phyloP scores from a whole-genome alignment of 2,329 filamentous ascomycete genomes.

The Fusarium ramigenum region DNA sequence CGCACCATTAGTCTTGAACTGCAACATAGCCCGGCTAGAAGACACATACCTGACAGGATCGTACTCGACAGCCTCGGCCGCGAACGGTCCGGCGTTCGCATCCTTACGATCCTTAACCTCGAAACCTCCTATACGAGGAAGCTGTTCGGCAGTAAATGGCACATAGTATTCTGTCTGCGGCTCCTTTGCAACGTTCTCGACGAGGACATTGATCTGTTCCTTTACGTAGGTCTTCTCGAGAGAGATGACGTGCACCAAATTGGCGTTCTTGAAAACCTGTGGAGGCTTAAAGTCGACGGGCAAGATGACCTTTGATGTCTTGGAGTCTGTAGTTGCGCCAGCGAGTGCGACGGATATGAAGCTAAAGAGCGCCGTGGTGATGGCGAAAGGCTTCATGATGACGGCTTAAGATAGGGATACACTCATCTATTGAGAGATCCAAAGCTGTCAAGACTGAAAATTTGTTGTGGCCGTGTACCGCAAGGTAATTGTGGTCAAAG shows the following conservation, averaged over 20 bases:
- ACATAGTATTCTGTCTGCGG: slow-evolving; percentile 92
- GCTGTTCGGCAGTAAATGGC: slow-evolving; percentile 80
- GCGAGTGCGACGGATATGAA: slow-evolving; percentile 61
- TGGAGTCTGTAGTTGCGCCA: slow-evolving; percentile 49
- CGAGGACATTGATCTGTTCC: slow-evolving; percentile 91
- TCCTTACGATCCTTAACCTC: slow-evolving; percentile 95
- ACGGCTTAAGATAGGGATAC: slow-evolving; percentile 36
- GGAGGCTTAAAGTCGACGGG: slow-evolving; percentile 81
- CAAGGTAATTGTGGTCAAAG: slow-evolving; percentile 14
- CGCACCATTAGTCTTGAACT: slow-evolving; percentile 22
- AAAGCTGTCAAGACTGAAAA: slow-evolving; percentile 24
- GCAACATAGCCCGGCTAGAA: not conserved
- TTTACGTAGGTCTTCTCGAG: slow-evolving; percentile 92
- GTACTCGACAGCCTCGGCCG: slow-evolving; percentile 73
- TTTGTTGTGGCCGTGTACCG: slow-evolving; percentile 19
- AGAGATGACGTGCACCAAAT: slow-evolving; percentile 89
- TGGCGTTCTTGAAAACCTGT: slow-evolving; percentile 92
- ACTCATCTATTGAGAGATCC: slow-evolving; percentile 49
- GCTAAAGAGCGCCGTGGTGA: slow-evolving; percentile 68
- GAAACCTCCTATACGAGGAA: slow-evolving; percentile 82
- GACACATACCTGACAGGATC: slow-evolving; percentile 64
- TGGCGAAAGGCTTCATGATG: slow-evolving; percentile 55
- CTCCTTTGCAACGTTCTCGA: slow-evolving; percentile 84
- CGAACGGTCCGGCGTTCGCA: slow-evolving; percentile 71
- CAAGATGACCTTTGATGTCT: slow-evolving; percentile 67